These are phyloP conservation scores for Marasmius tenuissimus DNA, from an alignment of 1,284 basidiomycete genomes.

Conservation along the genomic window DNA sequence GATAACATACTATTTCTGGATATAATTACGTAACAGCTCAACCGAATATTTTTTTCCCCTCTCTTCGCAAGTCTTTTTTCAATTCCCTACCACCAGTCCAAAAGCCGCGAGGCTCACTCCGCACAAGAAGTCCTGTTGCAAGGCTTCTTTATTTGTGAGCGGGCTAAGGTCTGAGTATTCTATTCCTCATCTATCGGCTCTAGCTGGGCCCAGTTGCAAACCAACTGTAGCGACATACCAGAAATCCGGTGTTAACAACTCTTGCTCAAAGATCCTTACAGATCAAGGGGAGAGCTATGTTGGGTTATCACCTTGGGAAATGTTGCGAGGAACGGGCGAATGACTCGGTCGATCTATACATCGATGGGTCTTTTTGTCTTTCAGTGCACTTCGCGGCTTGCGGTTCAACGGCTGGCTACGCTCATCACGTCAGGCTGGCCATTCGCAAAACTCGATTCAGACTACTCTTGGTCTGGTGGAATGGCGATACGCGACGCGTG, in stretches of 20 bases:
- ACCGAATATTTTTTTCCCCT: background rate
- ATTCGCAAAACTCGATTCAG: slow-evolving; percentile 53
- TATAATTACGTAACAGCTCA: background rate
- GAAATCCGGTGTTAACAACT: slow-evolving; percentile 6
- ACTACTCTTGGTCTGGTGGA: slow-evolving; percentile 49
- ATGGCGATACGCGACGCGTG: background rate
- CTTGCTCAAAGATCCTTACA: slow-evolving; percentile 6
- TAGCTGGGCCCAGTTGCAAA: slow-evolving; percentile 12
- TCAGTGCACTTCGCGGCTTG: slow-evolving; percentile 55
- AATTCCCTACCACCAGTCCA: slow-evolving; percentile 7
- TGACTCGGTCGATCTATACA: background rate
- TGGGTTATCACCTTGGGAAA: slow-evolving; percentile 17
- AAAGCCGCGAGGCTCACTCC: slow-evolving; percentile 15
- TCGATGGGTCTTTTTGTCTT: slow-evolving; percentile 24
- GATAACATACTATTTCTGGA: no score
- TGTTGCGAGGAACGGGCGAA: slow-evolving; percentile 23
- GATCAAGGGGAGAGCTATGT: background rate
- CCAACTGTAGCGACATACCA: slow-evolving; percentile 11
- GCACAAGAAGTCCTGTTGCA: background rate
- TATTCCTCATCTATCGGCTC: slow-evolving; percentile 11
- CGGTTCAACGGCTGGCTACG: slow-evolving; percentile 15
- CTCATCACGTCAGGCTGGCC: background rate
- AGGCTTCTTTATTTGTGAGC: slow-evolving; percentile 2
- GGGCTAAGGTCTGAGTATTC: slow-evolving; percentile 14
- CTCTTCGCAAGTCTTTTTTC: background rate